Evolutionary conservation across 2,329 filamentous ascomycete species (phyloP).

Genomic region (Colletotrichum filicis): DNA sequence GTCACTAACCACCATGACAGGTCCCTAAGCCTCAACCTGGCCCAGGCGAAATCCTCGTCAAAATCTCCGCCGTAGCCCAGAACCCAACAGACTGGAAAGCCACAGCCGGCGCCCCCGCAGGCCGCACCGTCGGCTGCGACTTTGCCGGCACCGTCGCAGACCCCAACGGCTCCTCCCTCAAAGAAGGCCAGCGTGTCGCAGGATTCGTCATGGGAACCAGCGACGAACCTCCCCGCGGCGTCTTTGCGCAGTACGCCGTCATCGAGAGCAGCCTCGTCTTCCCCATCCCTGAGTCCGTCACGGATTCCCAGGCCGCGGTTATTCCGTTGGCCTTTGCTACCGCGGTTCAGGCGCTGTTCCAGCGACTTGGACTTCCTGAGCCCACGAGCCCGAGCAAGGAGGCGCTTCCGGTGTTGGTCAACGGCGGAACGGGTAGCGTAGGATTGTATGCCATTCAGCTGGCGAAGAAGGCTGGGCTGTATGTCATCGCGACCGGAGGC

Average conservation of each 20-base stretch:
- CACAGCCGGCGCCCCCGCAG: slow-evolving; percentile 28
- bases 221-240: slow-evolving; percentile 30
- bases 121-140: slow-evolving; percentile 46
- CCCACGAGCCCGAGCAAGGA: slow-evolving; percentile 5
- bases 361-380: slow-evolving; percentile 20
- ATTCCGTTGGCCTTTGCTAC: slow-evolving; percentile 26
- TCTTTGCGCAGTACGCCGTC: slow-evolving; percentile 32
- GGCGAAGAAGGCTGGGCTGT: slow-evolving; percentile 23
- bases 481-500: slow-evolving; percentile 28
- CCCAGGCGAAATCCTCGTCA: slow-evolving; percentile 46
- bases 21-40: slow-evolving; percentile 42
- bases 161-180: slow-evolving; percentile 43
- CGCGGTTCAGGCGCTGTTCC: slow-evolving; percentile 28
- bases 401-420: slow-evolving; percentile 39
- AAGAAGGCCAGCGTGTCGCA: slow-evolving; percentile 45
- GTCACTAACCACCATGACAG: background rate
- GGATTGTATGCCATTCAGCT: slow-evolving; percentile 33
- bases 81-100: slow-evolving; percentile 50
- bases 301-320: slow-evolving; percentile 23
- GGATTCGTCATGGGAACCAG: slow-evolving; percentile 45
- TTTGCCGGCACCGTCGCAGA: slow-evolving; percentile 46
- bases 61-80: slow-evolving; percentile 45
- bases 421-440: slow-evolving; percentile 40
- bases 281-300: slow-evolving; percentile 11
- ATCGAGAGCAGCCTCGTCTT: slow-evolving; percentile 31